Evolutionary conservation across 2,329 filamentous ascomycete species (phyloP), one percentile per base, ranked within the genome.

Genomic region (Juglanconis oblonga): DNA sequence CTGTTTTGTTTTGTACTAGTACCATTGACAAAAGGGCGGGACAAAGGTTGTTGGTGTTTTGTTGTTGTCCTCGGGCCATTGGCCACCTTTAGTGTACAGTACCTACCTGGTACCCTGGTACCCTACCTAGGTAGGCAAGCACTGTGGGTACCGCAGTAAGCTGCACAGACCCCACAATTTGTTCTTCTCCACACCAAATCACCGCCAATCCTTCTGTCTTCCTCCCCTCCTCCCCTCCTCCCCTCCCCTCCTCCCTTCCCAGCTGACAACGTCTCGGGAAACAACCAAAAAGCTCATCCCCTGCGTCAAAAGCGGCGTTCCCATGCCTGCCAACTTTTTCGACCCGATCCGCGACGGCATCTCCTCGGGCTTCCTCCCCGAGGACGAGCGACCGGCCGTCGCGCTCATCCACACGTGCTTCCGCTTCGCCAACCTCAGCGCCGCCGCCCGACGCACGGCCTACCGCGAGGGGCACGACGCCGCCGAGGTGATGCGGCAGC

Each of bases 351-450:
- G 17, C 24, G 45, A 59, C 33, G 47, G 48, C 33, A 48, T 52
- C 35, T 13, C 54, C 2, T 45, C 40, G 3, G 61, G 44, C 31
- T 52, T 76, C 31, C 67, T 68, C 9, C 69, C 73, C 3, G 64
- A 64, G 0, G 78, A 81, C 62, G 69, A 69, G 24, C 77, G 74
- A 52, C 69, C 74, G 5, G 64, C 69, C 13, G 72, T 75, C 2
- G 73, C 79, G 33, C 68, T 82, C 4, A 76, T 79, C 4, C 64
- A 74, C 13, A 64, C 76, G 1, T 71, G 79, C 14, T 71, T 74
- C 4, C 74, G 71, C 3, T 74, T 79, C 48, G 68, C 81, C 33
- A 70, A 77, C 32, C 60, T 80, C 4, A 73, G 74, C 8, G 68
- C 74, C 3, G 69, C 70, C 40, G 64, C 77, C 3, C 70, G 75